A percentile compares a stretch with the other conserved stretches of the same genome.
phyloP scores from a whole-genome alignment of 192 early-diverging fungal species.

The Powellomyces hirtus region DNA sequence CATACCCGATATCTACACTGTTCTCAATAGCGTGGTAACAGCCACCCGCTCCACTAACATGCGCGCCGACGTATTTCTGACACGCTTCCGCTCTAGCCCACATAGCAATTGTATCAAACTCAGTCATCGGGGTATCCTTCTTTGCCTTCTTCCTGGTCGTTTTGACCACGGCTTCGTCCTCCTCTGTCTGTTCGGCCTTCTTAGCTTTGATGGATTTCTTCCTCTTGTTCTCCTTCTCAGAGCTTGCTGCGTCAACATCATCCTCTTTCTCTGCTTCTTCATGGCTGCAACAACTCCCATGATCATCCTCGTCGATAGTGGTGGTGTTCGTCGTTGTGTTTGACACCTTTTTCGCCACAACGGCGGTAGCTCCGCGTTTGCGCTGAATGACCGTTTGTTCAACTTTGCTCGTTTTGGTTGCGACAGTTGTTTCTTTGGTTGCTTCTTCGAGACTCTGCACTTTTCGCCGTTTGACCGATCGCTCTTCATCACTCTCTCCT shows the following conservation, averaged over 20 bases:
- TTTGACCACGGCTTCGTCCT: background rate
- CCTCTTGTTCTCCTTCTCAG: background rate
- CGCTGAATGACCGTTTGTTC: background rate
- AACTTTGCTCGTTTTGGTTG: background rate
- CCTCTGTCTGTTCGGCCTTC: background rate
- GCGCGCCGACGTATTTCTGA: conserved; percentile 40
- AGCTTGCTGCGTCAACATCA: background rate
- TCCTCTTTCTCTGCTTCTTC: background rate
- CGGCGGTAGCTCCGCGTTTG: background rate
- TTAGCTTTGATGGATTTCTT: background rate
- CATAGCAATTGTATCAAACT: conserved; percentile 10
- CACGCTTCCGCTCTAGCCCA: conserved; percentile 14
- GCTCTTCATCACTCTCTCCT: background rate
- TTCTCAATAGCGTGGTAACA: conserved; percentile 37
- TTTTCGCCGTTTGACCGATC: background rate
- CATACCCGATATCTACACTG: conserved; percentile 36
- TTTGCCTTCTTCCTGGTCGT: background rate
- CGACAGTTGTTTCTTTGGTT: background rate
- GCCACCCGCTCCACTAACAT: conserved; percentile 41
- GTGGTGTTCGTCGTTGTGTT: background rate
- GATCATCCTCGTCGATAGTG: background rate
- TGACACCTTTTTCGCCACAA: background rate
- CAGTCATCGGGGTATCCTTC: background rate
- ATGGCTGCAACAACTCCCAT: background rate
- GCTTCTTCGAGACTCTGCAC: background rate